Evolutionary conservation across 495 filamentous ascomycete genomes (phyloP), one percentile per base, ranked within the genome.

Genomic region (Cryomyces minteri): DNA sequence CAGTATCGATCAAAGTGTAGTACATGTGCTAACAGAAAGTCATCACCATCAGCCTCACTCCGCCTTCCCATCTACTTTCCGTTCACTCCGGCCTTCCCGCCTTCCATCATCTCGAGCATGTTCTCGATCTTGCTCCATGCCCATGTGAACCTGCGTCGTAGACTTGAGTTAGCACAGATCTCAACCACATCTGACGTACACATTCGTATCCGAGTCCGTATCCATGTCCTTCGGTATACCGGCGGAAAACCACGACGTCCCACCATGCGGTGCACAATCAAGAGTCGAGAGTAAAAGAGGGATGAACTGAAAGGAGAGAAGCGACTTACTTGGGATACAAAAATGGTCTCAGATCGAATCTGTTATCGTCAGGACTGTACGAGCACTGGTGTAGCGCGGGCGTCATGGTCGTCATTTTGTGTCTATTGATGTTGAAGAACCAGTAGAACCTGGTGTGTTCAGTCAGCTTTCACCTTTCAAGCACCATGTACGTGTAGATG

Each of bases 281-380:
- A 25, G 18, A 25, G 18, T 25, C 18, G 18, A 25, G 18, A 25
- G 18, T 25, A 25, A 25, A 25, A 25, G 18, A 25, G 18, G 18
- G 18, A 25, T 1, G 18, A 25, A 25, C 1, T 25, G 18, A 25
- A 25, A 25, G 18, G 18, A 25, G 18, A 25, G 18, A 2, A 25
- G 18, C 1, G 2, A 25, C 18, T 25, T 25, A 25, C 18, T 25
- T 25, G 14, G 60, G 60, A 45, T 62, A 61, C 45, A 61, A 41
- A 40, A 63, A 63, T 28, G 60, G 60, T 39, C 60, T 41, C 32
- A 63, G 45, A 53, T 87, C 82, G 47, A 74, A 81, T 33, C 79
- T 58, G 52, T 84, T 80, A 57, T 84, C 79, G 41, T 82, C 79
- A 3, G 73, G 73, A 14, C 60, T 67, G 53, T 65, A 65, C 4